Conservation (phyloP, 306 rosid genomes). For the Pyrus bretschneideri region DNA sequence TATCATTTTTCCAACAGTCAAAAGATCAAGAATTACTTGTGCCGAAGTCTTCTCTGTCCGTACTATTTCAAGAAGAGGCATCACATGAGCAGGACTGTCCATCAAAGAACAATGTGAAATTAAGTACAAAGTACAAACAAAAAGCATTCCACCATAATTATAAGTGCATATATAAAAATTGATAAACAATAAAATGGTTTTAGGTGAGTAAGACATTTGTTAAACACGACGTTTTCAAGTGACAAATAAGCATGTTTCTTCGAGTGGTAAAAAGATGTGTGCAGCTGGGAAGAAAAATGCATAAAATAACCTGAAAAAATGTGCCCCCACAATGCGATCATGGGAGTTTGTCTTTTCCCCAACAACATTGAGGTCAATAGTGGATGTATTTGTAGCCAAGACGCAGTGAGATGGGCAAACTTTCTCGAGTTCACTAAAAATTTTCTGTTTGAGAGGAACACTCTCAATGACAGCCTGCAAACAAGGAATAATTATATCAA, state of each 20-base stretch:
- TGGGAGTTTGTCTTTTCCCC: conserved; percentile 67
- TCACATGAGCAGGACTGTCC: conserved; percentile 93
- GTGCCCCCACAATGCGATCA: conserved; percentile 88
- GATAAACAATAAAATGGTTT: neutral
- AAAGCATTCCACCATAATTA: neutral
- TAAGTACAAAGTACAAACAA: neutral
- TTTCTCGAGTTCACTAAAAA: conserved; percentile 83
- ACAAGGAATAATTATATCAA: conserved; percentile 12
- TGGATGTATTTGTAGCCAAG: conserved; percentile 84
- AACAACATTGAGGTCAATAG: conserved; percentile 71
- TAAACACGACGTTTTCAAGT: neutral
- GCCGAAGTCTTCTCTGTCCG: conserved; percentile 80
- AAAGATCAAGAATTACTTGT: conserved; percentile 86
- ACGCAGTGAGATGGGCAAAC: conserved; percentile 82
- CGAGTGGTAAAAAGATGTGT: conserved; percentile 2
- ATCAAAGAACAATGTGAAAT: conserved; percentile 30
- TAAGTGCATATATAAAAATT: neutral
- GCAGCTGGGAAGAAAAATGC: conserved; percentile 6
- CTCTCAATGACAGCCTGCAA: conserved; percentile 88
- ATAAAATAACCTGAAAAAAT: conserved; percentile 79
- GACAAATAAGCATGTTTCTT: neutral
- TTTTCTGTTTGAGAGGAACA: conserved; percentile 69
- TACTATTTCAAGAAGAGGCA: conserved; percentile 96
- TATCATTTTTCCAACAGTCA: conserved; percentile 76
- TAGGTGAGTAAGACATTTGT: neutral